Base-by-base conservation (phyloP, 805 yeast genomes). In the Sugiyamaella lignohabitans region DNA sequence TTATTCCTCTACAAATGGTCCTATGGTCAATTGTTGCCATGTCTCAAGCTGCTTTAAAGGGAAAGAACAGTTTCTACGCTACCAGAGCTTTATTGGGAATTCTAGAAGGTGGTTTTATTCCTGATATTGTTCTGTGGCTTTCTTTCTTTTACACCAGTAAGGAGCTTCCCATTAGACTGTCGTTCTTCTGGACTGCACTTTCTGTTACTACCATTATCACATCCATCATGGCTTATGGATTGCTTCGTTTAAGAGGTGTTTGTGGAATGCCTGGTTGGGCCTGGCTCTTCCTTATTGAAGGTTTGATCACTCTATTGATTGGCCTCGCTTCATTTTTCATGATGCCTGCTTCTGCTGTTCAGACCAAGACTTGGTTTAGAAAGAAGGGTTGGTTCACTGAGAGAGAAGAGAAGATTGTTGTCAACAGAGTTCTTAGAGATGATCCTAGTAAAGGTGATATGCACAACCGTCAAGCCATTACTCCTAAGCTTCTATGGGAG, bases 61-160 rank as follows among this genome's bases (percentile, higher is more conserved):
- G 62, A 27, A 69, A 61, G 47, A 57, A 67, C 0, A 69, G 75
- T 0, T 79, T 76, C 50, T 68, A 63, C 47, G 67, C 65, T 5
- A 69, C 77, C 3, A 66, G 84, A 51, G 22, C 69, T 76, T 3
- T 60, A 77, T 19, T 63, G 73, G 38, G 80, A 76, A 0, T 75
- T 69, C 60, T 75, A n/a, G 81, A 82, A 59, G 87, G 87, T 47
- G 87, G 87, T 0, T 80, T 80, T 49, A 80, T 83, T 45, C 81
- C 84, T 29, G 87, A 81, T 54, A 64, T 75, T 29, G 72, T 76
- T 46, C 63, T 81, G 41, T 82, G 82, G 79, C 65, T 82, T 61
- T 74, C 82, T 1, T 82, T 80, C 61, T 82, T 81, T 63, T 83
- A 76, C 64, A 82, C 78, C 6, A 58, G 74, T 24, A 60, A 68